A percentile compares a stretch with the other conserved stretches of the same genome.
phyloP scores from a whole-genome alignment of 2,329 filamentous ascomycete genomes.

The Penicillium sp. region DNA sequence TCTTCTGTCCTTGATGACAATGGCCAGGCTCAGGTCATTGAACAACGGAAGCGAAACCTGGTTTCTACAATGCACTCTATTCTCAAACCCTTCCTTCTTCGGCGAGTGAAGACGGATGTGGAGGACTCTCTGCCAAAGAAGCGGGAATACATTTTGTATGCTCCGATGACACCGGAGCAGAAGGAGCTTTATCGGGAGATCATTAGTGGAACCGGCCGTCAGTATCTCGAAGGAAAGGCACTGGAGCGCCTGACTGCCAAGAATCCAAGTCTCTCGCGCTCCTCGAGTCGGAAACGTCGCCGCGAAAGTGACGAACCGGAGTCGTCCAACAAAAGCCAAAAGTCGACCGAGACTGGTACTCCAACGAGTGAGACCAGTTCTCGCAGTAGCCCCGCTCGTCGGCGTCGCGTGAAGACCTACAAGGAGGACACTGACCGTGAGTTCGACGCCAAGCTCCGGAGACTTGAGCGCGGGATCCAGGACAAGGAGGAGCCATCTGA shows the following conservation, averaged over 20 bases:
- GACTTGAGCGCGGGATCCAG: conserved; percentile 54
- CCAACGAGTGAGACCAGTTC: conserved; percentile 56
- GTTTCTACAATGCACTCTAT: conserved; percentile 90
- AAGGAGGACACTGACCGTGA: conserved; percentile 75
- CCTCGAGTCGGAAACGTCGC: conserved; percentile 59
- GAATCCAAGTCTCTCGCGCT: conserved; percentile 34
- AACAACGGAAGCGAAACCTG: conserved; percentile 72
- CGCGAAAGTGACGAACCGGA: conserved; percentile 42
- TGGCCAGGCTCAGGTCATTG: conserved; percentile 73
- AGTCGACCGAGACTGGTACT: conserved; percentile 72
- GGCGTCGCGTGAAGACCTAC: conserved; percentile 57
- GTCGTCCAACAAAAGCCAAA: conserved; percentile 67
- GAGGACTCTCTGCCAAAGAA: conserved; percentile 91
- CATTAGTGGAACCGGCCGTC: conserved; percentile 68
- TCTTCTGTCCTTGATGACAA: conserved; percentile 83
- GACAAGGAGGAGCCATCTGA: conserved; percentile 54
- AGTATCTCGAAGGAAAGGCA: conserved; percentile 52
- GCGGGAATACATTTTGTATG: conserved; percentile 92
- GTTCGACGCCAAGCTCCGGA: conserved; percentile 69
- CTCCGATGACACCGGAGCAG: conserved; percentile 85
- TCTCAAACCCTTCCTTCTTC: conserved; percentile 82
- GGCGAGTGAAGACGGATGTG: conserved; percentile 89
- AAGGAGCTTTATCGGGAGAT: conserved; percentile 87
- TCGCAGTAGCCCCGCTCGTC: conserved; percentile 42
- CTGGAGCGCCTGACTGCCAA: conserved; percentile 47